phyloP scores from a whole-genome alignment of 2,329 filamentous ascomycete species.

The Madurella fahalii region DNA sequence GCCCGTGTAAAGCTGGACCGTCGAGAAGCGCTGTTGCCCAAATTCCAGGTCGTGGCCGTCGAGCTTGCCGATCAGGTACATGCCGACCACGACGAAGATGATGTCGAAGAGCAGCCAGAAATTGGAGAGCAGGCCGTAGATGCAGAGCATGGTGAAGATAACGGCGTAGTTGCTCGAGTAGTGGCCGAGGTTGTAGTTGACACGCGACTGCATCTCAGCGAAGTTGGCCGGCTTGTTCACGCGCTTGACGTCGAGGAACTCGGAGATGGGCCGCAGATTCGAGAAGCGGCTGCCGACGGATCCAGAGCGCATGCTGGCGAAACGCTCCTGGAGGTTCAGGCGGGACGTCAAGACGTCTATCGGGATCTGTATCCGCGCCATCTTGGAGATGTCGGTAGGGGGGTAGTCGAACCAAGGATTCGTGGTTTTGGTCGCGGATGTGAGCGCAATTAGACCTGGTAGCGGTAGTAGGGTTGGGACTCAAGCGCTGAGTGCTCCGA shows the following conservation, averaged over 20 bases:
- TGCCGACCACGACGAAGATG: conserved; percentile 75
- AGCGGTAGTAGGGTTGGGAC: neutral
- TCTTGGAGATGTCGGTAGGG: conserved; percentile 34
- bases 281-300: conserved; percentile 79
- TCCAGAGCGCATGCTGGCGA: conserved; percentile 76
- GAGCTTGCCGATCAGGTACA: conserved; percentile 89
- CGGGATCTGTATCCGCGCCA: conserved; percentile 89
- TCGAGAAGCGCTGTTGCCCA: conserved; percentile 75
- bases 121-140: conserved; percentile 93
- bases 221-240: conserved; percentile 93
- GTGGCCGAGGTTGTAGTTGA: conserved; percentile 78
- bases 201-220: conserved; percentile 41
- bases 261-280: conserved; percentile 84
- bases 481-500: neutral
- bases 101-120: conserved; percentile 86
- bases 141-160: conserved; percentile 89
- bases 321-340: conserved; percentile 79
- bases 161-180: conserved; percentile 98
- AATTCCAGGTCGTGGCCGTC: conserved; percentile 84
- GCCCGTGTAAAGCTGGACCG: conserved; percentile 90
- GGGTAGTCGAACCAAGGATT: neutral
- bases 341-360: conserved; percentile 87
- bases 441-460: neutral
- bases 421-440: neutral
- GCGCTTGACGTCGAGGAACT: conserved; percentile 96